Conservation (phyloP, 257 asterid species). For the Cinchona pubescens region DNA sequence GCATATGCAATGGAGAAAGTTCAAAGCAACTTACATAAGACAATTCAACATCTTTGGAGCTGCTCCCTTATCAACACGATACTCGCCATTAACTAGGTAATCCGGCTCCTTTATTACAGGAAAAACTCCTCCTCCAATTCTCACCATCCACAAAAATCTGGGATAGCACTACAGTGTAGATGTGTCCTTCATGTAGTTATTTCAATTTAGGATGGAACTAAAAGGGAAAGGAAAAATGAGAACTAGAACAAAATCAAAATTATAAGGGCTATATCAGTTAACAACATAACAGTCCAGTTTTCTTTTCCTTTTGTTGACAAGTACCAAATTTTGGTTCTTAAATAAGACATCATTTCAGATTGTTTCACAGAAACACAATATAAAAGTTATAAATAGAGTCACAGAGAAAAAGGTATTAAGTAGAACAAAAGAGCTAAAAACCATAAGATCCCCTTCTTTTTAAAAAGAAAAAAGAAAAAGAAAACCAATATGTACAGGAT, state of each 20-base stretch:
- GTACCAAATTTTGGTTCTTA: not conserved
- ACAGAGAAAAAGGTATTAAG: too few relatives aligned
- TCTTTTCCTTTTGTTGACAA: not conserved
- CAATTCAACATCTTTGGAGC: slow-evolving; percentile 98
- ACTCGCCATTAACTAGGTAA: slow-evolving; percentile 98
- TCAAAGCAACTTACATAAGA: slow-evolving; percentile 68
- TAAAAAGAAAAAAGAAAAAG: not conserved
- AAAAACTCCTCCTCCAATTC: slow-evolving; percentile 97
- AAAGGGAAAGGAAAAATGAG: not conserved
- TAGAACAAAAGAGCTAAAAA: too few relatives aligned
- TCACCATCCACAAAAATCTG: slow-evolving; percentile 99
- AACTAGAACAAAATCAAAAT: not conserved
- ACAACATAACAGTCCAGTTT: not conserved
- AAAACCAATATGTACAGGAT: not conserved
- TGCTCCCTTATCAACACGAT: slow-evolving; percentile 97
- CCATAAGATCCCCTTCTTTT: not conserved
- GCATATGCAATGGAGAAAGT: slow-evolving; percentile 1
- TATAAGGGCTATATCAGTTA: not conserved
- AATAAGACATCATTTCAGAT: not conserved
- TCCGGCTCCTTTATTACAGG: slow-evolving; percentile 97
- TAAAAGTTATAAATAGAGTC: not conserved
- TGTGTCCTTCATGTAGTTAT: too few relatives aligned
- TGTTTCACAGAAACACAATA: not conserved
- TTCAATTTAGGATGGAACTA: slow-evolving; percentile 16
- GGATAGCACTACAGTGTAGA: too few relatives aligned